Percentiles rank a stretch among this genome's conserved stretches.
Evolutionary conservation across 2,329 filamentous ascomycete genomes (phyloP).

Genomic region (Calcarisporium arbuscula): DNA sequence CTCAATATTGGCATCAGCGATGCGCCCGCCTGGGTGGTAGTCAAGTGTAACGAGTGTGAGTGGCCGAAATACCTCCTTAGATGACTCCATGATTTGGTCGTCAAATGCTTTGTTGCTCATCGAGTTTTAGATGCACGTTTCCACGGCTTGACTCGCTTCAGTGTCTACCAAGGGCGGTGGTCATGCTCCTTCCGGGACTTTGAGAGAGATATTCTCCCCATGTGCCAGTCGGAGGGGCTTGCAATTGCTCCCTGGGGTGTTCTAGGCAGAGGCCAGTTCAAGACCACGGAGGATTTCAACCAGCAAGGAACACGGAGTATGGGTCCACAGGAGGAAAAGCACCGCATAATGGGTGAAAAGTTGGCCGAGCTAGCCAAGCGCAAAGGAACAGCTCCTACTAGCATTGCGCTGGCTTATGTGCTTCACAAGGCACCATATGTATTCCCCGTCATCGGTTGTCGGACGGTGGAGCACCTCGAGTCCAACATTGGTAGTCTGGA

Average conservation of each 20-base stretch:
- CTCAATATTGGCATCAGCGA: conserved; percentile 35
- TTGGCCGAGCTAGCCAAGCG: conserved; percentile 49
- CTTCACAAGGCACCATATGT: conserved; percentile 44
- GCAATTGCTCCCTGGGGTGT: conserved; percentile 55
- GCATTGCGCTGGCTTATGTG: conserved; percentile 50
- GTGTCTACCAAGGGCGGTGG: conserved; percentile 35
- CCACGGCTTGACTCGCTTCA: conserved; percentile 29
- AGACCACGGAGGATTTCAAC: conserved; percentile 29
- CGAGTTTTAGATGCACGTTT: too few relatives aligned
- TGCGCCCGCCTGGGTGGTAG: conserved; percentile 33
- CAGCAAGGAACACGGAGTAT: conserved; percentile 25
- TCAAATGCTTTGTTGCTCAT: too few relatives aligned
- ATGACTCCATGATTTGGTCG: too few relatives aligned
- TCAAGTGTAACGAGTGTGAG: conserved; percentile 31
- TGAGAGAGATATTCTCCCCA: conserved; percentile 36
- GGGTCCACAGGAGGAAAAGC: conserved; percentile 43
- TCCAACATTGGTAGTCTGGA: conserved; percentile 50
- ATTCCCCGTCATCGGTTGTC: conserved; percentile 46
- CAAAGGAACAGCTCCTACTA: conserved; percentile 52
- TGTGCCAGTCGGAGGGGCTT: conserved; percentile 37
- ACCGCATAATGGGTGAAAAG: conserved; percentile 52
- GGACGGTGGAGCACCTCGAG: conserved; percentile 45
- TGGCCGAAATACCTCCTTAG: too few relatives aligned
- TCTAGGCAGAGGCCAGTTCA: conserved; percentile 46
- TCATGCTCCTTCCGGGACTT: conserved; percentile 26